phyloP scores from a whole-genome alignment of 2,329 filamentous ascomycete species.

The Botrytis galanthina region DNA sequence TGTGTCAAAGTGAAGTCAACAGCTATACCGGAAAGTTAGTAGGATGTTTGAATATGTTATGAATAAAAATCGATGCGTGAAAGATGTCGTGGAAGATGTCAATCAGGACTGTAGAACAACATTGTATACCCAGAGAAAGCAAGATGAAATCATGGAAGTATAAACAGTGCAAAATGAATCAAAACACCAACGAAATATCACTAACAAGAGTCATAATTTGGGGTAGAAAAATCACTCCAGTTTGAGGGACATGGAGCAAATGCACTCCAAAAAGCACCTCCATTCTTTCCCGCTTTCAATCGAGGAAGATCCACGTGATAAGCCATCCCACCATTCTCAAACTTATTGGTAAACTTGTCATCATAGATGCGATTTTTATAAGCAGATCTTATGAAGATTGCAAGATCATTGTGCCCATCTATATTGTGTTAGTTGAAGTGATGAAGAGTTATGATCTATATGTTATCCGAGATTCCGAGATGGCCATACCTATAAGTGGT shows the following conservation, averaged over 20 bases:
- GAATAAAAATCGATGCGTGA: neutral
- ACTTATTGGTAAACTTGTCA: slow-evolving; percentile 69
- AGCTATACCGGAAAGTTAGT: slow-evolving; percentile 40
- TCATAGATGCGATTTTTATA: slow-evolving; percentile 79
- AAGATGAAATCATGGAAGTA: neutral
- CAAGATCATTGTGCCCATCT: slow-evolving; percentile 91
- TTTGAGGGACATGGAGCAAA: slow-evolving; percentile 74
- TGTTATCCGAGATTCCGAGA: neutral
- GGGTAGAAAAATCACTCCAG: slow-evolving; percentile 69
- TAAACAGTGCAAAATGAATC: neutral
- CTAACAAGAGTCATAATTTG: slow-evolving; percentile 66
- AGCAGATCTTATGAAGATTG: slow-evolving; percentile 64
- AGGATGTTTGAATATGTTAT: too few species aligned
- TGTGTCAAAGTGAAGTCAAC: slow-evolving; percentile 70
- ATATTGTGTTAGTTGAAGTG: neutral
- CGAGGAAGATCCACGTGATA: slow-evolving; percentile 79
- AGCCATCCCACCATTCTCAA: slow-evolving; percentile 65
- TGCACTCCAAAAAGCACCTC: slow-evolving; percentile 92
- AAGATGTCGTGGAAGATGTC: neutral
- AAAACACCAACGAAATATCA: neutral
- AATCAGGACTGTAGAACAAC: neutral
- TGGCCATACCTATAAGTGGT: slow-evolving; percentile 47
- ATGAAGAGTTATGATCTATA: neutral
- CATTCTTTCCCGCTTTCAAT: slow-evolving; percentile 66
- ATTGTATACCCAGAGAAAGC: neutral